Evolutionary conservation across 164 flowering plant genomes (phyloP).

Genomic region (Malania oleifera): DNA sequence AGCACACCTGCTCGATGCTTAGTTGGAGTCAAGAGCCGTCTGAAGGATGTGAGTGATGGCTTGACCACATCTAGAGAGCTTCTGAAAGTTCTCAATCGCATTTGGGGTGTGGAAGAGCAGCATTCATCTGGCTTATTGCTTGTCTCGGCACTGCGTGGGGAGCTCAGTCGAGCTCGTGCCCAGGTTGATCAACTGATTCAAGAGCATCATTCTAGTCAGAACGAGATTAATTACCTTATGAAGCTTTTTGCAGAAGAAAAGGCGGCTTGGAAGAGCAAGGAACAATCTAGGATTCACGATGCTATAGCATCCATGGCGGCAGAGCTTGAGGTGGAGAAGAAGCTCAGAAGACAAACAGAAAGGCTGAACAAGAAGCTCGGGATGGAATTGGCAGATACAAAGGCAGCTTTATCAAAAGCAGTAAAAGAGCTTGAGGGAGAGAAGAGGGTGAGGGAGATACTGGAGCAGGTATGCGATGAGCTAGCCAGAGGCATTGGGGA

Average conservation of each 20-base stretch:
- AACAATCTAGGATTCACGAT: constrained; percentile 27
- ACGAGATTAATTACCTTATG: constrained; percentile 29
- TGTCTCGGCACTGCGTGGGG: constrained; percentile 38
- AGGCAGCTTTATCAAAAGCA: constrained; percentile 23
- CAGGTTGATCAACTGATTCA: constrained; percentile 37
- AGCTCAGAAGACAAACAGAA: constrained; percentile 48
- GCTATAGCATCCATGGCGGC: constrained; percentile 31
- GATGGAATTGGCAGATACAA: constrained; percentile 39
- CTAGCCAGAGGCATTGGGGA: neutral
- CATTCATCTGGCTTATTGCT: constrained; percentile 34
- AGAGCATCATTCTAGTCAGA: constrained; percentile 21
- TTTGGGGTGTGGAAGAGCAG: constrained; percentile 32
- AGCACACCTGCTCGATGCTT: constrained; percentile 4
- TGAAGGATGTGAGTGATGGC: constrained; percentile 46
- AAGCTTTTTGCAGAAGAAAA: constrained; percentile 47
- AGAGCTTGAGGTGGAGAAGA: constrained; percentile 54
- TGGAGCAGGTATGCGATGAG: constrained; percentile 20
- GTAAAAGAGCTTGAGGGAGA: constrained; percentile 41
- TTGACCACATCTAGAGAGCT: constrained; percentile 49
- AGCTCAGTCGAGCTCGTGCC: constrained; percentile 40
- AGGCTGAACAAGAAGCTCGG: constrained; percentile 59
- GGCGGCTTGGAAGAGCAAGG: constrained; percentile 40
- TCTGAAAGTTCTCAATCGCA: constrained; percentile 38
- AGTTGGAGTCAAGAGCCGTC: constrained; percentile 22
- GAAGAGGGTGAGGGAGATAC: constrained; percentile 43